Evolutionary conservation across 805 yeast species (phyloP), one percentile per base, ranked within the genome.

Genomic region (Lipomyces chichibuensis): DNA sequence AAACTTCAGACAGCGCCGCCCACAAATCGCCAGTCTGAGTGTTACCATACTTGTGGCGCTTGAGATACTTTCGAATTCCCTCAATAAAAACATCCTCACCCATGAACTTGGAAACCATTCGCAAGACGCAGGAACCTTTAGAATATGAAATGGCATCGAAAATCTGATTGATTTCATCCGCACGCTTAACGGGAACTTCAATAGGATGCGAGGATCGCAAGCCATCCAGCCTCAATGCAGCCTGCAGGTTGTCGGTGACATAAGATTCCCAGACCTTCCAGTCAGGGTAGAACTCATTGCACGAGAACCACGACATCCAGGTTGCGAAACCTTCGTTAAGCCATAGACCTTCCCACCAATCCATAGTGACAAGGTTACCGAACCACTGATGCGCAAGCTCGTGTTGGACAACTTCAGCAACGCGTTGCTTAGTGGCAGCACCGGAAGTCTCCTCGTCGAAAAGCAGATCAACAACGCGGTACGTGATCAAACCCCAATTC

Each of bases 301-400:
- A 88, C 20, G 92, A 88, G 63, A 83, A 79, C 83, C 84, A 88
- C 2, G 92, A 90, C 75, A 89, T 89, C 88, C 91, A 91, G 33
- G 97, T 91, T 20, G 96, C 97, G 79, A 91, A 91, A 14, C 96
- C 95, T 79, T 91, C 96, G 75, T 91, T 91, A 69, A 91, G 84
- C 96, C 96, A 91, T 72, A 91, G 82, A 74, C 90, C 95, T 73
- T 91, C 91, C 97, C 97, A 91, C 95, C 96, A 91, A 74, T 89
- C 87, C 96, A 91, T 91, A 58, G 96, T 91, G 68, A 90, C 94
- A 73, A 89, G 83, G 77, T 91, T 88, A 64, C 97, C 96, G 74
- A 91, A 91, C 96, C 96, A 91, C 76, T 91, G 95, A 78, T 91
- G 97, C 11, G 96, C 96, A 65, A 91, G 81, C 78, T 91, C 97